Evolutionary conservation across 2,329 filamentous ascomycete species (phyloP).

Genomic region (Phaeosphaeriaceae sp.): DNA sequence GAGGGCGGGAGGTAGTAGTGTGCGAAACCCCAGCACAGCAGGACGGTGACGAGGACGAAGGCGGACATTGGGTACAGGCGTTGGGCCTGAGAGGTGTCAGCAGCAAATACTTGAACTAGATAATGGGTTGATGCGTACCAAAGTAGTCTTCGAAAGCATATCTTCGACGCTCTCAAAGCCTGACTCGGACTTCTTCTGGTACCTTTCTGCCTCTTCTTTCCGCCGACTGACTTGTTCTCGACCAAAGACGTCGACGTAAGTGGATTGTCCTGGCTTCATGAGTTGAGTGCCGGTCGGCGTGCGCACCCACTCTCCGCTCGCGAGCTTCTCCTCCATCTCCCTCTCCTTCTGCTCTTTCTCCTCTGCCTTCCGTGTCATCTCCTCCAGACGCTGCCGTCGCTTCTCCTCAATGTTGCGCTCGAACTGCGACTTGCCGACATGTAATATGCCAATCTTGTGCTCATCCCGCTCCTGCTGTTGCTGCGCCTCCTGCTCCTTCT

Average conservation of each 20-base stretch:
- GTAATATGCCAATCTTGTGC: constrained; percentile 42
- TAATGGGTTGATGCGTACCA: constrained; percentile 29
- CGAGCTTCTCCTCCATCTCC: constrained; percentile 41
- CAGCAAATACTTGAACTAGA: too few relatives aligned
- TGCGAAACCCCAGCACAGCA: constrained; percentile 35
- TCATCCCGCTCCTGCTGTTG: constrained; percentile 29
- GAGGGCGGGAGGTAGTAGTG: constrained; percentile 43
- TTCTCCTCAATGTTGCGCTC: constrained; percentile 45
- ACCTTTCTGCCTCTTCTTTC: constrained; percentile 37
- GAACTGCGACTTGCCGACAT: constrained; percentile 42
- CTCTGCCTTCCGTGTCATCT: constrained; percentile 37
- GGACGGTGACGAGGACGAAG: constrained; percentile 37
- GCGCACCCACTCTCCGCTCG: constrained; percentile 41
- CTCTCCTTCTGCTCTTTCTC: constrained; percentile 39
- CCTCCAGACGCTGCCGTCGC: constrained; percentile 36
- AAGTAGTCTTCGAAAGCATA: constrained; percentile 39
- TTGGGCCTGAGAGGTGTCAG: constrained; percentile 27
- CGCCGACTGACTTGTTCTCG: constrained; percentile 39
- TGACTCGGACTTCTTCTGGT: constrained; percentile 30
- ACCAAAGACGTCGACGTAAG: constrained; percentile 44
- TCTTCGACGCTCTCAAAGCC: constrained; percentile 34
- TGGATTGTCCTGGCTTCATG: constrained; percentile 44
- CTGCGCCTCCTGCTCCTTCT: constrained; percentile 38
- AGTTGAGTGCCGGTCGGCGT: constrained; percentile 43
- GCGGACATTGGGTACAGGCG: constrained; percentile 47